Evolutionary conservation across 2,329 filamentous ascomycete species (phyloP).

Genomic region (Colletotrichum sp.): DNA sequence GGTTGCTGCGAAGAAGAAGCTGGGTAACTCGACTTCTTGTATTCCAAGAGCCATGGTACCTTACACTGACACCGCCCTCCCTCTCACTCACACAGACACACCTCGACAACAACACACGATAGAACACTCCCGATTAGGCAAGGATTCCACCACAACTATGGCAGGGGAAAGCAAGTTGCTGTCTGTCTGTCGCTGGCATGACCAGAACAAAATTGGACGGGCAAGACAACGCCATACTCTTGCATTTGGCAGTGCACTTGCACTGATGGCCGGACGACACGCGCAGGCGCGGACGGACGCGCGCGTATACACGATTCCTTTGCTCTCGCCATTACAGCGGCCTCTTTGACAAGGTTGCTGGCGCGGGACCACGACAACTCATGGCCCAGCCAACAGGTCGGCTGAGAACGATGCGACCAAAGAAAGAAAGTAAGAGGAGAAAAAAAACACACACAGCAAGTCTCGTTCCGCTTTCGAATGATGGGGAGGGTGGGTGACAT

Average conservation of each 20-base stretch:
- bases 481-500: not conserved
- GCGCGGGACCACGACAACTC: not conserved
- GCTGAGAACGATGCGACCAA: not conserved
- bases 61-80: not conserved
- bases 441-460: not conserved
- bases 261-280: not conserved
- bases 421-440: not conserved
- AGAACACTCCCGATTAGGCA: not conserved
- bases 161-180: not conserved
- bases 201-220: not conserved
- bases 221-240: not conserved
- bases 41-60: not conserved
- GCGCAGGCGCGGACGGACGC: not conserved
- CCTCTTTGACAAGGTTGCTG: not conserved
- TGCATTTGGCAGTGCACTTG: not conserved
- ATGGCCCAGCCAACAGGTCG: constrained; percentile 13
- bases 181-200: not conserved
- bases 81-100: constrained; percentile 2
- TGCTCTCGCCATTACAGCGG: not conserved
- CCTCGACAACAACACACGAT: not conserved
- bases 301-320: not conserved
- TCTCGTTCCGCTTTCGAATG: not conserved
- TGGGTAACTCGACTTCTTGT: constrained; percentile 12
- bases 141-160: not conserved
- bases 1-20: not conserved